phyloP scores from a whole-genome alignment of 2,329 filamentous ascomycete genomes.

The Cordyceps cateniannulata region DNA sequence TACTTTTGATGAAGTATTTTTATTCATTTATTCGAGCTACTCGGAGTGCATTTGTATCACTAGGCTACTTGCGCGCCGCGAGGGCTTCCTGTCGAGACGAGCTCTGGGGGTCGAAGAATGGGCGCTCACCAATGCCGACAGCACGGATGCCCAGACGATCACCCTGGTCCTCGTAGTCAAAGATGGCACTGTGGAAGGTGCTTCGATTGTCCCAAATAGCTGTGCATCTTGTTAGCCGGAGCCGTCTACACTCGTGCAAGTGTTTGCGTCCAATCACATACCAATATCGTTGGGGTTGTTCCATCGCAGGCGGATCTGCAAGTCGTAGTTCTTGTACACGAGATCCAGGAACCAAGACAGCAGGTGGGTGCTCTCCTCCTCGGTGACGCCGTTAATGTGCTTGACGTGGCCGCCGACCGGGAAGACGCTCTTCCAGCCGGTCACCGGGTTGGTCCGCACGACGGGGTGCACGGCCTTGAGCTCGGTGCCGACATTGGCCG shows the following conservation, averaged over 20 bases:
- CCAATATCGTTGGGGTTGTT: conserved; percentile 36
- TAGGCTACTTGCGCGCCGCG: background rate
- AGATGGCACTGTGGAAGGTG: conserved; percentile 49
- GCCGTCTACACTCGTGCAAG: background rate
- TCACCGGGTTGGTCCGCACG: conserved; percentile 51
- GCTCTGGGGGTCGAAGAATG: conserved; percentile 44
- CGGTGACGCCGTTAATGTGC: conserved; percentile 43
- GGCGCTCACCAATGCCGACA: conserved; percentile 47
- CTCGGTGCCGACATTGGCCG: conserved; percentile 41
- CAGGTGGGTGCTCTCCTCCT: conserved; percentile 41
- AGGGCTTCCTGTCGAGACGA: conserved; percentile 14
- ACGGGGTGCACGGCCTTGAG: conserved; percentile 48
- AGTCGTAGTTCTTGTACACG: conserved; percentile 48
- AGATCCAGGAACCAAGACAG: conserved; percentile 45
- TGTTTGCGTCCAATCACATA: conserved; percentile 11
- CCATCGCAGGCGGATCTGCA: conserved; percentile 45
- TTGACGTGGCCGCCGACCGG: conserved; percentile 44
- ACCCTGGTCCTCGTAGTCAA: conserved; percentile 42
- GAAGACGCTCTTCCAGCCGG: conserved; percentile 51
- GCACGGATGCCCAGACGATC: conserved; percentile 42
- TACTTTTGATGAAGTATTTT: background rate
- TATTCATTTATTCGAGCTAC: background rate
- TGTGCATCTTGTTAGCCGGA: conserved; percentile 12
- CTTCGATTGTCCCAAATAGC: conserved; percentile 54
- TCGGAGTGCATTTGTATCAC: too few species aligned